Evolutionary conservation across 2,329 filamentous ascomycete species (phyloP).

Genomic region (Aspergillus calidoustus): DNA sequence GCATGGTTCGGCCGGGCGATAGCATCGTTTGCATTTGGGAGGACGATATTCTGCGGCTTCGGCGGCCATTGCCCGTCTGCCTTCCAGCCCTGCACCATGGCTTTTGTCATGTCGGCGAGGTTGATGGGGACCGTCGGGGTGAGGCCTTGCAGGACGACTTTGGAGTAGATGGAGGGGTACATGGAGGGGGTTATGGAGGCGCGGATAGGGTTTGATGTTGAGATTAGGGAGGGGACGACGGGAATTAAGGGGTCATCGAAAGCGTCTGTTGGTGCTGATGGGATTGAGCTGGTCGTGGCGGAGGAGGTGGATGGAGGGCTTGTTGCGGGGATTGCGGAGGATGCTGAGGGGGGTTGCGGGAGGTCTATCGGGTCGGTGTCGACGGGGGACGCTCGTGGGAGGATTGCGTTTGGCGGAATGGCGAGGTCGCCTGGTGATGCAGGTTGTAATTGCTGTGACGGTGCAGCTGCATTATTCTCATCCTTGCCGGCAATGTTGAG

Average conservation of each 20-base stretch:
- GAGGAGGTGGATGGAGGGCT: constrained; percentile 46
- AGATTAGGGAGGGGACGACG: constrained; percentile 72
- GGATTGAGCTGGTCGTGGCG: constrained; percentile 29
- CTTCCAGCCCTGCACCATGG: constrained; percentile 90
- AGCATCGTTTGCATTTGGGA: constrained; percentile 35
- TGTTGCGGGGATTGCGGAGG: constrained; percentile 25
- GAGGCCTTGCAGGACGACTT: constrained; percentile 78
- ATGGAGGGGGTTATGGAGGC: constrained; percentile 73
- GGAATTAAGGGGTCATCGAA: constrained; percentile 66
- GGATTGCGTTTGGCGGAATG: constrained; percentile 22
- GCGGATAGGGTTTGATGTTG: constrained; percentile 75
- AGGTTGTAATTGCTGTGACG: constrained; percentile 28
- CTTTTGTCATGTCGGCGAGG: constrained; percentile 75
- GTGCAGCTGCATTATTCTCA: not conserved
- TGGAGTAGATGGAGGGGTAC: constrained; percentile 85
- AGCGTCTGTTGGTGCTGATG: constrained; percentile 16
- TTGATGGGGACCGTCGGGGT: constrained; percentile 90
- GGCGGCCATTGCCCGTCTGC: constrained; percentile 92
- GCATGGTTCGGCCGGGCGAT: constrained; percentile 20
- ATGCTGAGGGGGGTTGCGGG: constrained; percentile 44
- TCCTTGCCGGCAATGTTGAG: constrained; percentile 30
- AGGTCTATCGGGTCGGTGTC: constrained; percentile 29
- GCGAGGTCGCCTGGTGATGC: constrained; percentile 21
- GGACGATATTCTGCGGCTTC: constrained; percentile 48
- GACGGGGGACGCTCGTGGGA: constrained; percentile 30